Evolutionary conservation across 495 filamentous ascomycete species (phyloP), one percentile per base, ranked within the genome.

Genomic region (Aspergillus affinis): DNA sequence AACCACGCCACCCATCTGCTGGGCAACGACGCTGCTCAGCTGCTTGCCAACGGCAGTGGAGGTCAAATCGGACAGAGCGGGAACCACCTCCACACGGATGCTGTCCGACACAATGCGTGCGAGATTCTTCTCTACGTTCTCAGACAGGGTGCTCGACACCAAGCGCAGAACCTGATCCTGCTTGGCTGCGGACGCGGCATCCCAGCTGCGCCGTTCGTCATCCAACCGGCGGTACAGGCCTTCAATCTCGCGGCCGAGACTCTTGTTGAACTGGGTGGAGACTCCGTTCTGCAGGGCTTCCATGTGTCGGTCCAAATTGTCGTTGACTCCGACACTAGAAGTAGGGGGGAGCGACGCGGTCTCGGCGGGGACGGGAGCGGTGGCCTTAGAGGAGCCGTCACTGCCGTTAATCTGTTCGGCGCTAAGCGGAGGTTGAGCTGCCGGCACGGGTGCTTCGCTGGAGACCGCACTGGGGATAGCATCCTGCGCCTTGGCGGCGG

Each of bases 101-200:
- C 84, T 86, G 47, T 77, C 73, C 26, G 78, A 81, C 54, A 96
- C 84, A 57, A 95, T 88, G 27, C 82, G 83, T 26, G 83, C 76
- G 32, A 97, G 80, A 23, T 87, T 88, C 64, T 87, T 83, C 70
- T 97, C 92, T 29, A 95, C 90, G 61, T 97, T 98, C 49, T 94
- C 88, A 19, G 91, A 89, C 19, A 99, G 79, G 13, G 94, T 93
- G 54, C 83, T 86, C 1, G 92, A 94, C 9, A 99, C 90, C 48
- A 96, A 80, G 20, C 91, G 89, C 54, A 99, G 82, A 32, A 99
- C 78, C 58, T 88, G 86, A 56, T 92, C 88, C 61, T 90, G 88
- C 61, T 86, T 87, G n/a, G 86, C 82, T 17, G 85, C 76, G 27
- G 84, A 82, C 27, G 86, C 81, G 54, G 84, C 84, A 71, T 87